Conservation (phyloP, 2,329 filamentous ascomycete species). For the Pseudogymnoascus sp. region DNA sequence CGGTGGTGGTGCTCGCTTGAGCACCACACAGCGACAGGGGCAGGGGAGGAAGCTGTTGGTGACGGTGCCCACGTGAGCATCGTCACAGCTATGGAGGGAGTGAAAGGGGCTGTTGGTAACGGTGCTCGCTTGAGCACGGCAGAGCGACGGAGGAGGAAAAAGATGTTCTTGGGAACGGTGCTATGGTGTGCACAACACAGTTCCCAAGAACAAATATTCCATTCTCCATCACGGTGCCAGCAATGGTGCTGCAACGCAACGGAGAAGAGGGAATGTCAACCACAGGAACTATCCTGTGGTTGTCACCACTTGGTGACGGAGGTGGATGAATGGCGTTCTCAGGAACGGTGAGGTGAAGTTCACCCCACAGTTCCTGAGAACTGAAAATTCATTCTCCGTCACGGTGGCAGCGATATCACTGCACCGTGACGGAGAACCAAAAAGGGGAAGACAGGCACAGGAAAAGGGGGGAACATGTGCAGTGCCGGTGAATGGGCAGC, state of each 20-base stretch:
- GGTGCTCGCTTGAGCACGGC: background rate
- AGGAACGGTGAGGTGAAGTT: background rate
- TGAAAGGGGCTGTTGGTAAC: background rate
- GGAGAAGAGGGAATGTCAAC: background rate
- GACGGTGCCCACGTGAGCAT: background rate
- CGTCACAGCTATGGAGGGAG: background rate
- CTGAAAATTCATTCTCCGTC: background rate
- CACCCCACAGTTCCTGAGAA: background rate
- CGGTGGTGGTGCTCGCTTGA: background rate
- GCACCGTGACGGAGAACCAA: background rate
- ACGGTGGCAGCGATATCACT: background rate
- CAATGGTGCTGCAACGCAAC: background rate
- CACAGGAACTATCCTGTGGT: background rate
- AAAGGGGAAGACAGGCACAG: background rate
- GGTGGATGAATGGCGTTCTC: background rate
- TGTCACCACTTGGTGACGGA: background rate
- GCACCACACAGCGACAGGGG: background rate
- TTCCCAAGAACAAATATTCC: background rate
- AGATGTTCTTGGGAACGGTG: background rate
- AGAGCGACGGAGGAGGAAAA: background rate
- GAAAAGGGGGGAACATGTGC: background rate
- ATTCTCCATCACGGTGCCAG: background rate
- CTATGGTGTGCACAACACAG: background rate
- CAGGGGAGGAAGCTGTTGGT: background rate
- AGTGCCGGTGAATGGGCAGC: background rate